Conservation (phyloP, 805 yeast genomes). For the Hanseniaspora vineae region DNA sequence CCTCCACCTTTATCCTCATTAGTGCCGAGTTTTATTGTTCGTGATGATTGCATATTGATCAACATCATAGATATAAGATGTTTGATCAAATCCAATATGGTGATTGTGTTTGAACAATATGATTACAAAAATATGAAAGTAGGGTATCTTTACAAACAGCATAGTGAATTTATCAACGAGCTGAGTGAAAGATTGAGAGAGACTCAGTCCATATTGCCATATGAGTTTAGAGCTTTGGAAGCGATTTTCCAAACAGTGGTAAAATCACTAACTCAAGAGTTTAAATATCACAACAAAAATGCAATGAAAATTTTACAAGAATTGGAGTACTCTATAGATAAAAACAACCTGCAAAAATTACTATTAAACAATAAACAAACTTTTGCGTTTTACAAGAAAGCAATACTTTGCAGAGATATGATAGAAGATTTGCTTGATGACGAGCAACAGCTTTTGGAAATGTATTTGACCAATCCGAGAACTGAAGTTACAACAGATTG, state of each 20-base stretch:
- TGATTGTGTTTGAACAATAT: constrained; percentile 51
- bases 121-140: constrained; percentile 4
- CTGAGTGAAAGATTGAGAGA: constrained; percentile 6
- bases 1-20: constrained; percentile 35
- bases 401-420: constrained; percentile 66
- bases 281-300: constrained; percentile 71
- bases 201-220: constrained; percentile 34
- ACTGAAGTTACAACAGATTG: neutral
- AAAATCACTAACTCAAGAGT: constrained; percentile 67
- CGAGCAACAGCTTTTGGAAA: constrained; percentile 74
- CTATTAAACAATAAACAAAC: constrained; percentile 77
- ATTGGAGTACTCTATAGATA: constrained; percentile 69
- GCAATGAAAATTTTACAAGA: constrained; percentile 63
- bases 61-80: constrained; percentile 74
- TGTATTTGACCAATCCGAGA: constrained; percentile 59
- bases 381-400: constrained; percentile 74
- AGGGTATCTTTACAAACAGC: constrained; percentile 11
- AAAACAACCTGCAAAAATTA: constrained; percentile 63
- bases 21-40: constrained; percentile 70
- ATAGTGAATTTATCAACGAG: constrained; percentile 5
- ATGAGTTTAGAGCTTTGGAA: constrained; percentile 85
- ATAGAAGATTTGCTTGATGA: constrained; percentile 76
- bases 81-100: constrained; percentile 57
- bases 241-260: constrained; percentile 73
- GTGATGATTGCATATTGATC: constrained; percentile 60